Evolutionary conservation across 106 monocot species (phyloP), one percentile per base, ranked within the genome.

Genomic region (Dioscorea alata): DNA sequence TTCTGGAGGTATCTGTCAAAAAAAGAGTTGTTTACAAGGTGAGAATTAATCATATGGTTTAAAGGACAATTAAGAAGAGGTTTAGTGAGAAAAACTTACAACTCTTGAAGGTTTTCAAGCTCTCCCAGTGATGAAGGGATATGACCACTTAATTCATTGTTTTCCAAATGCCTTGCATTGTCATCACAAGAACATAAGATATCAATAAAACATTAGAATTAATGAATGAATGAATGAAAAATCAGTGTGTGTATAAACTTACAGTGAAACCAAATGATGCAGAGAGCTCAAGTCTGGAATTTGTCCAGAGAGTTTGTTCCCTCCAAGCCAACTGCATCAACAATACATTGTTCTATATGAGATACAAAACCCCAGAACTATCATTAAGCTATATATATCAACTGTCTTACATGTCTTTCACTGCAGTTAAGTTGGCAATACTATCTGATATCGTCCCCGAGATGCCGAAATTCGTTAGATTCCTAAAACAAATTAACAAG

Each of bases 231-330:
- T 57, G 22, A 48, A 60, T n/a, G n/a, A 61, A 57, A 14, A 68
- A 63, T 31, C 42, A 0, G 19, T 22, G 14, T 12, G 19, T 35
- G 0, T 63, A 35, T 63, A 57, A 61, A 53, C 84, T 92, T 92
- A 92, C 91, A 92, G 56, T 13, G 50, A 78, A 34, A 51, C 49
- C 53, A 92, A 68, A 23, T 65, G 63, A 34, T 78, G 79, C 51
- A 92, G 42, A 60, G 74, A 64, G 56, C 78, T 62, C 74, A 92
- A 69, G 50, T 92, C 72, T 75, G 91, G 91, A 63, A 92, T 92
- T 14, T 59, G 10, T 58, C 91, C 91, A 13, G 82, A 59, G 66
- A 92, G 65, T 32, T 71, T 80, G 67, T 92, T 92, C 48, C 87
- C 80, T 65, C 80, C 74, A 50, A 92, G 77, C 67, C 52, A 82